Conservation (phyloP, 306 rosid species). For the Carpinus fangiana region DNA sequence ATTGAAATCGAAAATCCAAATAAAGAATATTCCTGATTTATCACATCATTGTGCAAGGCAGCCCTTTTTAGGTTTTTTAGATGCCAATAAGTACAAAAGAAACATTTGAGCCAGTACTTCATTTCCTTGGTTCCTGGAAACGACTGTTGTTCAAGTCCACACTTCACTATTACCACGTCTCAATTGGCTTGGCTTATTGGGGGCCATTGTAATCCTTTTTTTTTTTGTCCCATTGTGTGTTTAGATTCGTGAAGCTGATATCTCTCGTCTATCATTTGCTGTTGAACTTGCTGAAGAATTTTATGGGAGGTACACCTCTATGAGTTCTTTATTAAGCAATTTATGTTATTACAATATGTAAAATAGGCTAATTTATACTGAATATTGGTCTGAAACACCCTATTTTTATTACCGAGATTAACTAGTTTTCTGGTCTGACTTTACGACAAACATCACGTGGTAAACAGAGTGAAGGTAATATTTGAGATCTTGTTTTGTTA, state of each 20-base stretch:
- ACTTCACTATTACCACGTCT: slow-evolving; percentile 2
- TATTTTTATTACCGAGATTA: slow-evolving; percentile 29
- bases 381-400: slow-evolving; percentile 6
- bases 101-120: not conserved
- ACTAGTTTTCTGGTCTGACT: slow-evolving; percentile 38
- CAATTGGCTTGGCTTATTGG: not conserved
- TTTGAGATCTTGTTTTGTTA: slow-evolving; percentile 21
- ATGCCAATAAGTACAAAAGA: not conserved
- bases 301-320: slow-evolving; percentile 79
- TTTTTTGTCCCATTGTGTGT: slow-evolving; percentile 31
- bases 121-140: not conserved
- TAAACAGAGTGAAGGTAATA: slow-evolving; percentile 88
- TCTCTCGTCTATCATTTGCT: slow-evolving; percentile 92
- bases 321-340: slow-evolving; percentile 16
- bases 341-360: not conserved
- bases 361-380: not conserved
- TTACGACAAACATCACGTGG: slow-evolving; percentile 33
- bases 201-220: not conserved
- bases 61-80: not conserved
- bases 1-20: not conserved
- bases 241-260: slow-evolving; percentile 98
- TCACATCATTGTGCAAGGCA: not conserved
- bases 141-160: slow-evolving; percentile 6
- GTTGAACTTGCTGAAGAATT: slow-evolving; percentile 99
- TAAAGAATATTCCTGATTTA: not conserved